Base-by-base conservation (phyloP, 495 filamentous ascomycete genomes). In the Rhizodiscina lignyota region DNA sequence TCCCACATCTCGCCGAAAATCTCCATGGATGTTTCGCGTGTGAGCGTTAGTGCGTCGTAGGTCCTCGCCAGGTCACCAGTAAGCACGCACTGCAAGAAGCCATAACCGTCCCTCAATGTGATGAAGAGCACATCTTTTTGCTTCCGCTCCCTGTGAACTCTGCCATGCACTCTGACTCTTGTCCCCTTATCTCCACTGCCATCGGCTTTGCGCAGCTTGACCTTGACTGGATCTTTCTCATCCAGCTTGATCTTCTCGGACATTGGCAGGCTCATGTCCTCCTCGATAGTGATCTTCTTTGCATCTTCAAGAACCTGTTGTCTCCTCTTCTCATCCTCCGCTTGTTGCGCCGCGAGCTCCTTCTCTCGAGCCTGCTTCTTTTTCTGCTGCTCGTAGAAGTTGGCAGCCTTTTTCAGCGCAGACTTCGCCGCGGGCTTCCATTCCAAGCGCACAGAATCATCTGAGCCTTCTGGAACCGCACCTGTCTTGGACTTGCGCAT, bases 121-220 rank as follows among this genome's bases (percentile, higher is more conserved):
- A 96, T 60, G 58, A 97, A 97, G 29, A 84, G 73, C 29, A 82
- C 69, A 42, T 80, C 77, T 63, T 91, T 93, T 59, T 96, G 89
- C 32, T 64, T 62, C 32, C 85, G 72, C 45, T 89, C 58, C 27
- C 84, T 70, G 59, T 94, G 84, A 22, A 96, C 79, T 40, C 89
- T 68, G 22, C 89, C 89, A 34, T 74, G 70, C 29, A 96, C 79
- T 45, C 75, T 74, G 21, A 94, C 83, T 24, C 84, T 65, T 11
- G 79, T 79, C 24, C 83, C 82, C 44, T 72, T 72, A 30, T 66
- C 62, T 43, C 60, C 60, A 36, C 49, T 48, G 5, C 35, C 47
- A 22, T 40, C 32, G 4, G 41, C 55, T 16, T 47, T 41, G 32
- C 56, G 42, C 20, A 63, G 49, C 43, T 57, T 54, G 18, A 62